phyloP scores from a whole-genome alignment of 148 eudicot genomes.

The Heliosperma pusillum region DNA sequence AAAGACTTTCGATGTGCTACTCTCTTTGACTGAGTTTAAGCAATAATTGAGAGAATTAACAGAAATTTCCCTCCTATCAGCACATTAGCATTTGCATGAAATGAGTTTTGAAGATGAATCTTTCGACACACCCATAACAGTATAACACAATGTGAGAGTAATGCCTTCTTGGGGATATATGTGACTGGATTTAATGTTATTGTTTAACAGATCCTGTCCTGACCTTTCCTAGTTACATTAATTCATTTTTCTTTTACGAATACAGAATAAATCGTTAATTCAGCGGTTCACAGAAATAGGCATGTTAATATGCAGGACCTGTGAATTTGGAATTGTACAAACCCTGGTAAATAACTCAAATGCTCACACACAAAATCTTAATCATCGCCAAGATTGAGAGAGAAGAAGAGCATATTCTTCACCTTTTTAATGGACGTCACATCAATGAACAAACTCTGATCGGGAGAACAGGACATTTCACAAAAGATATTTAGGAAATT shows the following conservation, averaged over 20 bases:
- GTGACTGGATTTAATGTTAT: neutral
- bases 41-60: neutral
- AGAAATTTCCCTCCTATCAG: neutral
- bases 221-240: neutral
- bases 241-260: neutral
- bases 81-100: neutral
- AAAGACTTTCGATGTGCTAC: neutral
- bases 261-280: neutral
- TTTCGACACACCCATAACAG: neutral
- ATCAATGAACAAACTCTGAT: slow-evolving; percentile 73
- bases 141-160: neutral
- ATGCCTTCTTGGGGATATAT: neutral
- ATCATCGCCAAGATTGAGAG: neutral
- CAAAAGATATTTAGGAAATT: slow-evolving; percentile 77
- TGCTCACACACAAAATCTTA: neutral
- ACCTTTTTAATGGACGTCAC: slow-evolving; percentile 70
- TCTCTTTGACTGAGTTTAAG: neutral
- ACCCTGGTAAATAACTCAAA: neutral
- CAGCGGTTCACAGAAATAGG: no score
- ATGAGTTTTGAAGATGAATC: neutral
- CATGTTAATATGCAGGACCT: neutral
- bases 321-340: neutral
- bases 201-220: neutral
- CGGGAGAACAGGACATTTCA: slow-evolving; percentile 79
- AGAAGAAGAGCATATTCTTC: slow-evolving; percentile 20